These are phyloP conservation scores for Yamadazyma atmosphaerica DNA, from an alignment of 1,139 yeast species.

Conservation along the genomic window DNA sequence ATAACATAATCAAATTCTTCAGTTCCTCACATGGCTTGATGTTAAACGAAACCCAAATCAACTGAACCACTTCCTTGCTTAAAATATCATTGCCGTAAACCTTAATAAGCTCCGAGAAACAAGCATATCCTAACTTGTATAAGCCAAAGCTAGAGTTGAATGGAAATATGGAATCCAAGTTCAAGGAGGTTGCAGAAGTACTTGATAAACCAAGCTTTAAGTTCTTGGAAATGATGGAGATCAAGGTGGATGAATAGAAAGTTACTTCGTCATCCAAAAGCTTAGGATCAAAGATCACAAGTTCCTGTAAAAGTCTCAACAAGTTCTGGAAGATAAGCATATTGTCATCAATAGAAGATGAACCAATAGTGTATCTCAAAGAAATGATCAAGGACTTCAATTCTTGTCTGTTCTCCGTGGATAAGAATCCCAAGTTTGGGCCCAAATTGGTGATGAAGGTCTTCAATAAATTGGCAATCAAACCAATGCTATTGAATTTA, in stretches of 20 bases:
- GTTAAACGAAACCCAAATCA: slow-evolving; percentile 48
- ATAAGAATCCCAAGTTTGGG: slow-evolving; percentile 34
- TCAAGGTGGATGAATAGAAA: slow-evolving; percentile 32
- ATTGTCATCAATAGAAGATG: slow-evolving; percentile 29
- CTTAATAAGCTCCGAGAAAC: slow-evolving; percentile 42
- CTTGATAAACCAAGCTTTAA: slow-evolving; percentile 38
- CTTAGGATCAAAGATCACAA: slow-evolving; percentile 41
- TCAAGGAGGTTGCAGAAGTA: slow-evolving; percentile 36
- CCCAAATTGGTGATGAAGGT: slow-evolving; percentile 39
- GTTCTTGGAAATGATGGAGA: slow-evolving; percentile 36
- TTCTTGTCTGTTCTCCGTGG: slow-evolving; percentile 20
- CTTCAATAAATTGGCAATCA: slow-evolving; percentile 28
- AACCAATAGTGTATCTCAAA: slow-evolving; percentile 36
- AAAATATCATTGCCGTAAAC: slow-evolving; percentile 35
- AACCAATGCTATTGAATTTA: slow-evolving; percentile 26
- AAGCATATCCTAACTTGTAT: slow-evolving; percentile 37
- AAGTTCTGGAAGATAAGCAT: slow-evolving; percentile 26
- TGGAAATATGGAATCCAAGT: slow-evolving; percentile 39
- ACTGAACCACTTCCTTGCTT: slow-evolving; percentile 35
- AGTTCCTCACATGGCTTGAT: slow-evolving; percentile 39
- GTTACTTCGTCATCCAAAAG: slow-evolving; percentile 32
- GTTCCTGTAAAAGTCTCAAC: slow-evolving; percentile 36
- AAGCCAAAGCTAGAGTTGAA: slow-evolving; percentile 38
- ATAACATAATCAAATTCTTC: slow-evolving; percentile 33
- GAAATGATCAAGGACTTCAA: slow-evolving; percentile 32